phyloP scores from a whole-genome alignment of 768 basidiomycete species.

The Boletus rufocinnamomeus region DNA sequence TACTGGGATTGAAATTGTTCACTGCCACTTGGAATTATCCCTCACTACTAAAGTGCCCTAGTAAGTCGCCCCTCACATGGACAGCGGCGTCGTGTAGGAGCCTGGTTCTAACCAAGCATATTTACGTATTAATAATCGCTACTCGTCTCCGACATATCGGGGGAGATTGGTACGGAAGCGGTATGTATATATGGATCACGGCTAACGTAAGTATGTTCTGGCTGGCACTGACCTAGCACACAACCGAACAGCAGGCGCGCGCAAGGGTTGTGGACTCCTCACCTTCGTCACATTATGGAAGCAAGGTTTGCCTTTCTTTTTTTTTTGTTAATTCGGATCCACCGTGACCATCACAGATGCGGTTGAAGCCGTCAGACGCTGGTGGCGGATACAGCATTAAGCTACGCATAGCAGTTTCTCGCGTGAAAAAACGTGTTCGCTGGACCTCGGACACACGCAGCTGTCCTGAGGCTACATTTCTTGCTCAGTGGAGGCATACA shows the following conservation, averaged over 20 bases:
- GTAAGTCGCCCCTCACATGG: no score
- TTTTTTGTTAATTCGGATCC: neutral
- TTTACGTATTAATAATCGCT: no score
- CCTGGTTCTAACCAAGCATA: no score
- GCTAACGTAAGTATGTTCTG: no score
- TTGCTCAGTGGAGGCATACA: neutral
- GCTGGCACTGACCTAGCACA: no score
- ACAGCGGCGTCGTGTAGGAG: no score
- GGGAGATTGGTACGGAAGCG: neutral
- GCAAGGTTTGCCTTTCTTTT: neutral
- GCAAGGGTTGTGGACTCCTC: neutral
- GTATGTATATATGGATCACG: neutral
- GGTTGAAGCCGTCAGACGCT: no score
- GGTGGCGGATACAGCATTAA: neutral
- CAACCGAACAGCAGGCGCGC: neutral
- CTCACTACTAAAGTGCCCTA: no score
- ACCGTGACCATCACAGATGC: no score
- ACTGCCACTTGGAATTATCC: no score
- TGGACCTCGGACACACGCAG: neutral
- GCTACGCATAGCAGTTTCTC: neutral
- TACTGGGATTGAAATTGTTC: no score
- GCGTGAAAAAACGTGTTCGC: neutral
- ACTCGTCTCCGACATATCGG: no score
- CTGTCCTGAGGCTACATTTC: neutral
- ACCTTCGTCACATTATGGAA: neutral